Conservation (phyloP, 1,284 basidiomycete genomes). For the Taiwanofungus camphoratus region DNA sequence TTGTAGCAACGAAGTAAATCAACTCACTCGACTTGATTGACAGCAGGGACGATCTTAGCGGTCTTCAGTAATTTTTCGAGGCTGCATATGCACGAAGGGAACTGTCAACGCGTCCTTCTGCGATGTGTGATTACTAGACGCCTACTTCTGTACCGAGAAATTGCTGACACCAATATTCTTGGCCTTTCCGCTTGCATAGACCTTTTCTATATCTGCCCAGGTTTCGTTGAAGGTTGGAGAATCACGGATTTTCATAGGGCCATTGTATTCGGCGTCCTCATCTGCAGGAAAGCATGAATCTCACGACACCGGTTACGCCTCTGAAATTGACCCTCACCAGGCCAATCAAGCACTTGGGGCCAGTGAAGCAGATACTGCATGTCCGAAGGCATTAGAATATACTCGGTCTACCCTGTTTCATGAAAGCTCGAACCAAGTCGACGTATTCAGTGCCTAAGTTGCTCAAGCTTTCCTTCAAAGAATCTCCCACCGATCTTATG, state of each 20-base stretch:
- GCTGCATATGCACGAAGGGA: constrained; percentile 18
- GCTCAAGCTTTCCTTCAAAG: constrained; percentile 25
- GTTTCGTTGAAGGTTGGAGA: constrained; percentile 44
- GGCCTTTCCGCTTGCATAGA: constrained; percentile 40
- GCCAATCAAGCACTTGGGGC: constrained; percentile 25
- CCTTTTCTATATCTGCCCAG: constrained; percentile 55
- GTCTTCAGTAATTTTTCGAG: constrained; percentile 37
- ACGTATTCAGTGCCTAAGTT: constrained; percentile 28
- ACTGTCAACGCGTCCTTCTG: not conserved
- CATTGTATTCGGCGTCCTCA: constrained; percentile 19
- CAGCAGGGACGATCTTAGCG: constrained; percentile 47
- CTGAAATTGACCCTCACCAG: constrained; percentile 13
- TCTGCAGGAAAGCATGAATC: constrained; percentile 7
- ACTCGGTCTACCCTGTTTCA: not conserved
- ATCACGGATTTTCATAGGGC: constrained; percentile 30
- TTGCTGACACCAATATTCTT: constrained; percentile 67
- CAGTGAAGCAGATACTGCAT: constrained; percentile 29
- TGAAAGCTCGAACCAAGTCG: constrained; percentile 21
- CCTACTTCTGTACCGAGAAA: constrained; percentile 54
- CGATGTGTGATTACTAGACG: not conserved
- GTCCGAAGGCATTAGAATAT: not conserved
- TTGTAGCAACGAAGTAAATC: not conserved
- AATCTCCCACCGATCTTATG: constrained; percentile 20
- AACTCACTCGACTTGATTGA: constrained; percentile 56
- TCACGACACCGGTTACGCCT: not conserved